Percentiles rank a stretch among this genome's conserved stretches.
These are phyloP conservation scores for Acacia concinna DNA, from an alignment of 331 rosid genomes.

Conservation along the genomic window DNA sequence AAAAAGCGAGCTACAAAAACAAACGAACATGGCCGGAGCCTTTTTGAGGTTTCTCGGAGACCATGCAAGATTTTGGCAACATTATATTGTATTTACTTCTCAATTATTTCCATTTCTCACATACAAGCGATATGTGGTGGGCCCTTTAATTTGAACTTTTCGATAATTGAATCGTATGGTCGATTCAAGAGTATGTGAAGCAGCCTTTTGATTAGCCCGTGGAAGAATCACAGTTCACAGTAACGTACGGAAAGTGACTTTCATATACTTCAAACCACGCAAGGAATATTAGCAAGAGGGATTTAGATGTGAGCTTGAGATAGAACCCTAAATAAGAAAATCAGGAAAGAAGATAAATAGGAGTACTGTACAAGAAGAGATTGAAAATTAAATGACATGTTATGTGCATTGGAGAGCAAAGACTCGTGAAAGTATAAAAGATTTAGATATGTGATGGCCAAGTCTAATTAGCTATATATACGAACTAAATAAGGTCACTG, in stretches of 20 bases:
- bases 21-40: conserved; percentile 26
- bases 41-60: conserved; percentile 24
- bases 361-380: neutral
- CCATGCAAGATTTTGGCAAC: conserved; percentile 4
- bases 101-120: conserved; percentile 9
- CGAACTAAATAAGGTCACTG: neutral
- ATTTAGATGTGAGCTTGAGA: neutral
- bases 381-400: neutral
- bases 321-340: neutral
- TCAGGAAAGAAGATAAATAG: neutral
- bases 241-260: neutral
- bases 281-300: neutral
- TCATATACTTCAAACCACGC: neutral
- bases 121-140: neutral
- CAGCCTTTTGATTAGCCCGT: conserved; percentile 3
- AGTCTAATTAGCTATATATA: neutral
- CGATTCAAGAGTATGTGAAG: neutral
- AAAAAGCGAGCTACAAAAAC: neutral
- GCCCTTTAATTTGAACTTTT: neutral
- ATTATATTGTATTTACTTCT: neutral
- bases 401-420: neutral
- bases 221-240: neutral
- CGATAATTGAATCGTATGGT: neutral
- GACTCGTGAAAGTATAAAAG: neutral
- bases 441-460: neutral